Conservation (phyloP, 1,284 basidiomycete species). For the Ustilago hordei region DNA sequence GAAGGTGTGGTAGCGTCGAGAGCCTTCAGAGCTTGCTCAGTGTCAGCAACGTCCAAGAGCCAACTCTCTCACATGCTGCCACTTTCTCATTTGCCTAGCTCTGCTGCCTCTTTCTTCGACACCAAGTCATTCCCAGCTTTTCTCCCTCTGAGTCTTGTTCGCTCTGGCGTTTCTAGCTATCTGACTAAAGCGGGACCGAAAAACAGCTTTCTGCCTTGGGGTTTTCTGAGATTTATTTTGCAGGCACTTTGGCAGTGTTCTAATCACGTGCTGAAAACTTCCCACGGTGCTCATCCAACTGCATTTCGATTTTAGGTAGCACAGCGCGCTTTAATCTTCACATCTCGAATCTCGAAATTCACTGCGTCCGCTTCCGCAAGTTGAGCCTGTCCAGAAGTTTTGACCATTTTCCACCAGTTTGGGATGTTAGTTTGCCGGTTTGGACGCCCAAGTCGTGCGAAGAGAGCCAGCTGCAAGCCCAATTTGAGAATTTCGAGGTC, state of each 20-base stretch:
- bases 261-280: slow-evolving; percentile 42
- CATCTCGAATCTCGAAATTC: neutral
- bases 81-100: slow-evolving; percentile 1
- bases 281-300: slow-evolving; percentile 20
- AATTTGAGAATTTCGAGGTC: neutral
- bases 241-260: neutral
- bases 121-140: too few relatives aligned
- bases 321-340: neutral
- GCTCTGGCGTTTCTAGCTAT: too few relatives aligned
- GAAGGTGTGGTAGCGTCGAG: slow-evolving; percentile 46
- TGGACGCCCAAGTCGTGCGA: neutral
- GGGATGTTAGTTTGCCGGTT: slow-evolving; percentile 26
- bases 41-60: slow-evolving; percentile 1
- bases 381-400: neutral
- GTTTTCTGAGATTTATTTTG: neutral
- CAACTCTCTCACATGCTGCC: slow-evolving; percentile 2
- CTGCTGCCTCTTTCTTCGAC: neutral
- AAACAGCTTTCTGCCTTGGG: neutral
- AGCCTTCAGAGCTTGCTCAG: slow-evolving; percentile 30
- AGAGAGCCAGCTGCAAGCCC: slow-evolving; percentile 4
- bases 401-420: neutral
- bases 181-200: slow-evolving; percentile 3
- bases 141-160: neutral
- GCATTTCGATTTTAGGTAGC: neutral
- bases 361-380: neutral